Conservation (phyloP, 495 filamentous ascomycete species). For the Clohesyomyces aquaticus region DNA sequence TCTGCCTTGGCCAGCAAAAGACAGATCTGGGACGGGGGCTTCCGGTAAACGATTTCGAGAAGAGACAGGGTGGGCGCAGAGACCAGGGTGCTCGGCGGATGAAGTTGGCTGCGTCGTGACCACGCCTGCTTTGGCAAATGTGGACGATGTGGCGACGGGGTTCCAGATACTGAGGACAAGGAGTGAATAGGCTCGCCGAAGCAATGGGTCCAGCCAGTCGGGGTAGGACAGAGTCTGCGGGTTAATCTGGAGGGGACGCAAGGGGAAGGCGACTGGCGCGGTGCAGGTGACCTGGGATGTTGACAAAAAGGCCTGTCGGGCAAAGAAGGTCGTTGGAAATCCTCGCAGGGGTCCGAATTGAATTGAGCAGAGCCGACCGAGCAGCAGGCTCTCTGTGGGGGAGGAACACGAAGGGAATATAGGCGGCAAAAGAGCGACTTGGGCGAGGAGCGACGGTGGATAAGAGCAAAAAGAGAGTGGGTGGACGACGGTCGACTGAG, state of each 20-base stretch:
- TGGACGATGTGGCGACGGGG: constrained; percentile 25
- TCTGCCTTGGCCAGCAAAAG: constrained; percentile 42
- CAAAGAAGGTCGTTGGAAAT: constrained; percentile 13
- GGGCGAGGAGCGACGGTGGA: constrained; percentile 21
- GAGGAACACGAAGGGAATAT: constrained; percentile 28
- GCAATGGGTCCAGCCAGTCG: constrained; percentile 3
- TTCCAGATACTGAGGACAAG: constrained; percentile 23
- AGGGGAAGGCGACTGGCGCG: constrained; percentile 25
- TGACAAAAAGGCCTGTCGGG: constrained; percentile 35
- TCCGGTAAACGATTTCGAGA: constrained; percentile 11
- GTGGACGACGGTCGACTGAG: no score
- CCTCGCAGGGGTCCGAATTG: constrained; percentile 30
- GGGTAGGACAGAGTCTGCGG: neutral
- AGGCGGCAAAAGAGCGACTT: constrained; percentile 36
- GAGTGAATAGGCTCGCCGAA: no score
- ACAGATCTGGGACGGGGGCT: constrained; percentile 34
- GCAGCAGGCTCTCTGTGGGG: neutral
- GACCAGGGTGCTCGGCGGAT: constrained; percentile 15
- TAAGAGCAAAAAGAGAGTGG: constrained; percentile 3
- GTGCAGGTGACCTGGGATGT: constrained; percentile 31
- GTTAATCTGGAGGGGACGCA: constrained; percentile 26
- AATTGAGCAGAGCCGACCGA: constrained; percentile 34
- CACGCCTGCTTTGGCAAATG: constrained; percentile 34
- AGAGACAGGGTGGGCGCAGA: constrained; percentile 10
- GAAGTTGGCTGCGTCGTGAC: constrained; percentile 25